Conservation (phyloP, 2,329 filamentous ascomycete genomes). For the Ophiostoma ulmi region DNA sequence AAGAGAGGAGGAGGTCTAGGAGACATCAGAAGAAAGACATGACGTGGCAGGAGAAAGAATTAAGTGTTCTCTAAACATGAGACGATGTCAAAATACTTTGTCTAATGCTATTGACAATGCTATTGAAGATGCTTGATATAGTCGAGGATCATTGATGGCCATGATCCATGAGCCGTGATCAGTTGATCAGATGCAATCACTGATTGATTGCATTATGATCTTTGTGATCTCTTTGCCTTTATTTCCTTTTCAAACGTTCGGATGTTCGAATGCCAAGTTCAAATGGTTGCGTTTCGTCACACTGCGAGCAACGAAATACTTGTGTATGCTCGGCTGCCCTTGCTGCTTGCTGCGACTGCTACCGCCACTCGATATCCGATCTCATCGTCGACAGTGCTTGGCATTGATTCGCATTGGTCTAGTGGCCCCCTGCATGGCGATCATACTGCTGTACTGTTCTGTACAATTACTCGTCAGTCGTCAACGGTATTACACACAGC, state of each 20-base stretch:
- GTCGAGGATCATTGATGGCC: too few species aligned
- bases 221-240: neutral
- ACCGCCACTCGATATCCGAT: too few species aligned
- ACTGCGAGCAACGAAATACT: too few species aligned
- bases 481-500: neutral
- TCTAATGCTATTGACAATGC: conserved; percentile 3
- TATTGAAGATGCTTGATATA: neutral
- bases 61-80: neutral
- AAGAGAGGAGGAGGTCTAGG: too few species aligned
- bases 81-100: neutral
- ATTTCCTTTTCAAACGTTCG: neutral
- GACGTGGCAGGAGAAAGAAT: neutral
- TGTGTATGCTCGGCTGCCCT: neutral
- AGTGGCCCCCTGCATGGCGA: conserved; percentile 17
- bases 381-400: conserved; percentile 4
- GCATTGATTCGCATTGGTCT: conserved; percentile 16
- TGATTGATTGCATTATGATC: neutral
- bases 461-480: too few species aligned
- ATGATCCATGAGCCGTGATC: too few species aligned
- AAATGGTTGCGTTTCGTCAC: too few species aligned
- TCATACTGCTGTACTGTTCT: conserved; percentile 14
- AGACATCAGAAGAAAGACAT: neutral
- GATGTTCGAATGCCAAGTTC: too few species aligned
- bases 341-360: neutral
- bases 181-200: too few species aligned